Conservation (phyloP, 352 stramenopile genomes). For the Globisporangium iwayamae region DNA sequence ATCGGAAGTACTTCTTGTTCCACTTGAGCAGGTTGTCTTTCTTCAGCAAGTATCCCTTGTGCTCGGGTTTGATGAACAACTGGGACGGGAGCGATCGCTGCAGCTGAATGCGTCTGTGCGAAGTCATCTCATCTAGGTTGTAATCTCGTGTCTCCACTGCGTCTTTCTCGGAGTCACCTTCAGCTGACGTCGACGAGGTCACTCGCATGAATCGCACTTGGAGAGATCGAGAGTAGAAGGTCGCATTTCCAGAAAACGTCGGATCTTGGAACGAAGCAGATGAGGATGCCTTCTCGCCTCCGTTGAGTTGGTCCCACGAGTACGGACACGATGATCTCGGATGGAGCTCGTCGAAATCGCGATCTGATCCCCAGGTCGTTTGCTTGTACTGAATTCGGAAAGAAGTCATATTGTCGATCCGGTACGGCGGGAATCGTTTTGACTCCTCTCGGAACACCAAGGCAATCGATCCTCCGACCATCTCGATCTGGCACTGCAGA, state of each 20-base stretch:
- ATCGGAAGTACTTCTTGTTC: conserved; percentile 86
- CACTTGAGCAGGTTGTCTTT: conserved; percentile 89
- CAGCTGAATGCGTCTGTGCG: conserved; percentile 75
- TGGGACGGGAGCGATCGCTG: conserved; percentile 78
- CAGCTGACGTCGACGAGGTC: conserved; percentile 60
- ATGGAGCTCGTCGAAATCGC: conserved; percentile 72
- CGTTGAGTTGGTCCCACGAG: conserved; percentile 82
- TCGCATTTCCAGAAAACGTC: conserved; percentile 53
- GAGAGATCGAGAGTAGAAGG: conserved; percentile 56
- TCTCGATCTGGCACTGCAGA: conserved; percentile 83
- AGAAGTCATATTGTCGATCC: conserved; percentile 91
- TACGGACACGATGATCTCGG: conserved; percentile 77
- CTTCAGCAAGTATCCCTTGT: conserved; percentile 80
- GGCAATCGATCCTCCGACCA: conserved; percentile 82
- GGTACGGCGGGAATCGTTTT: conserved; percentile 83
- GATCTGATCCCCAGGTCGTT: conserved; percentile 63
- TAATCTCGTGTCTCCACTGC: conserved; percentile 86
- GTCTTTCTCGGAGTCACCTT: conserved; percentile 64
- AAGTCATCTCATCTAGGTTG: conserved; percentile 85
- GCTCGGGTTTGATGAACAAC: conserved; percentile 72
- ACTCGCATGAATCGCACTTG: conserved; percentile 88
- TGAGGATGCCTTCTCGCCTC: conserved; percentile 54
- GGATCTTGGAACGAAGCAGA: conserved; percentile 63
- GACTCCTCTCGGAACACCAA: conserved; percentile 85
- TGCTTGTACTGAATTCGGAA: conserved; percentile 88